Evolutionary conservation across 2,329 filamentous ascomycete genomes (phyloP), one percentile per base, ranked within the genome.

Genomic region (Diaporthe caulivora): DNA sequence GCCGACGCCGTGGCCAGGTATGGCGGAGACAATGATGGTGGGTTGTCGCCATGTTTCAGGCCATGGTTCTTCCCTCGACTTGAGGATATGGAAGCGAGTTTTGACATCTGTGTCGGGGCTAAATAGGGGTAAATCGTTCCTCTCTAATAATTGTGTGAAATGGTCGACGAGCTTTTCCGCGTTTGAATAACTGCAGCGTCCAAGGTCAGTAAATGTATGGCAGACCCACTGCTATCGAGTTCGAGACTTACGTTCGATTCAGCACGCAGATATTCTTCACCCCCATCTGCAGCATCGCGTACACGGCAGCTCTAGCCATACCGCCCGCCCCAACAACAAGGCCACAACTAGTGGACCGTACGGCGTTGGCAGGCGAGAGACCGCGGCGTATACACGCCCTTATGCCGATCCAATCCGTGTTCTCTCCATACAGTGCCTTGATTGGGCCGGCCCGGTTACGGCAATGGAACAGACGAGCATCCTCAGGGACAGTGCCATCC

Each of bases 381-480:
- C 93, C 93, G 42, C 92, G 87, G 8, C 91, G 88, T 54, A 95
- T 89, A 78, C 92, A 95, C 3, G 92, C 92, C 70, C 92, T 86
- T 54, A 95, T 93, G 7, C 93, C 93, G 44, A 95, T 92, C 92
- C 93, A 95, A 80, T 95, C 93, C 0, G 93, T 95, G 74, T 95
- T 95, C 73, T 95, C 93, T 1, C 93, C 94, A 75, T 94, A 94
- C 0, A 95, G 85, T 0, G 91, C 92, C 75, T 89, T 88, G 9
- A 94, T 89, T 0, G 91, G 89, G 0, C 93, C 93, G 1, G 91
- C 87, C 55, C 90, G 87, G 75, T 92, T 92, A 71, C 90, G 86
- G 74, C 89, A 87, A n/a, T 84, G 82, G 74, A 87, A 86, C 24
- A 87, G 82, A 11, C 90, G 81, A 1, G 86, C 86, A 6, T 89